Conservation (phyloP, 225 moss, liverwort and hornwort genomes). For the Polytrichum commune region DNA sequence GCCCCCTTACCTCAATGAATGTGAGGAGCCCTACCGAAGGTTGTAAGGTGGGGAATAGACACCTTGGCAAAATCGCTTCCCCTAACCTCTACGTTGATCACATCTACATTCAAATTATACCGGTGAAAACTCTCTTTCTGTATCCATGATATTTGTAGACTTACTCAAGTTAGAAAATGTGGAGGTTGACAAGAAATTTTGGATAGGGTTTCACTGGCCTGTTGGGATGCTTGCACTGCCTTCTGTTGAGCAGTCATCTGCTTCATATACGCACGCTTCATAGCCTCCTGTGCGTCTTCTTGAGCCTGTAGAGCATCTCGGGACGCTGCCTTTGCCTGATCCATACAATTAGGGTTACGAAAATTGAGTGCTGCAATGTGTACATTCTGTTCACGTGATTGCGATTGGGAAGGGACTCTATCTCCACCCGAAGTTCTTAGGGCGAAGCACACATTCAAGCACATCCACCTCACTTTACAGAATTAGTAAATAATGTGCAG, state of each 20-base stretch:
- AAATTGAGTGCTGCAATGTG: neutral
- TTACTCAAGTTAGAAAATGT: neutral
- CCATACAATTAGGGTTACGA: neutral
- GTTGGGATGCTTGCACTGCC: conserved; percentile 27
- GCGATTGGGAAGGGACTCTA: neutral
- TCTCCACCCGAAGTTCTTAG: neutral
- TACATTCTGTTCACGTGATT: neutral
- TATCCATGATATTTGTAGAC: too few relatives aligned
- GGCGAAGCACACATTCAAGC: neutral
- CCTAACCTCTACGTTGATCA: too few relatives aligned
- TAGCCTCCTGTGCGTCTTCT: conserved; percentile 28
- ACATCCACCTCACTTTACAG: too few relatives aligned
- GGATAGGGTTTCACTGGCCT: conserved; percentile 13
- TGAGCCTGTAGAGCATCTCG: conserved; percentile 33
- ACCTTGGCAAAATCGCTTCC: too few relatives aligned
- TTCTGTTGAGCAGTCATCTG: conserved; percentile 38
- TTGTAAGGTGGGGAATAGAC: too few relatives aligned
- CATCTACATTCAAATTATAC: too few relatives aligned
- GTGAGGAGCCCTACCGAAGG: too few relatives aligned
- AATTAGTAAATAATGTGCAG: too few relatives aligned
- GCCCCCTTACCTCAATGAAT: too few relatives aligned
- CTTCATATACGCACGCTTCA: conserved; percentile 26
- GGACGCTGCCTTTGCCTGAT: conserved; percentile 33
- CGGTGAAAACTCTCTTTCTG: too few relatives aligned
- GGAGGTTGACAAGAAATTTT: neutral